Percentiles rank a stretch among this genome's conserved stretches.
These are phyloP conservation scores for Diplogelasinospora grovesii DNA, from an alignment of 495 filamentous ascomycete genomes.

Conservation along the genomic window DNA sequence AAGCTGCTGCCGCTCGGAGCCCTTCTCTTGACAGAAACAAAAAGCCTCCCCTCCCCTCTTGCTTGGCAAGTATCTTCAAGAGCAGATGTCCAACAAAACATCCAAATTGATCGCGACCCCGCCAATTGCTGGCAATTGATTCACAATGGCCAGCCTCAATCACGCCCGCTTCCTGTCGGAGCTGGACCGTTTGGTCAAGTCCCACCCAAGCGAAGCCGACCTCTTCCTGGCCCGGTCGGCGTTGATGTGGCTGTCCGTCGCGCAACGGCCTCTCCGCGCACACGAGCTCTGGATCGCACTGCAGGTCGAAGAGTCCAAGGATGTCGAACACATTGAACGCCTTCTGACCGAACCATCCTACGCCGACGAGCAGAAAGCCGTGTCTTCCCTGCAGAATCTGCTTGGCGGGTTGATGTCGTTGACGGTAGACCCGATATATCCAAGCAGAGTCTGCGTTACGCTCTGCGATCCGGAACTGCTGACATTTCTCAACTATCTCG, in stretches of 20 bases:
- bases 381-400: conserved; percentile 2
- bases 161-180: conserved; percentile 1
- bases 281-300: conserved; percentile 15
- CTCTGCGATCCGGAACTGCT: conserved; percentile 8
- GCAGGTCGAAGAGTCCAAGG: conserved; percentile 9
- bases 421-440: neutral
- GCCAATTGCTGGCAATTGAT: no score
- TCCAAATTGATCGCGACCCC: no score
- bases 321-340: conserved; percentile 10
- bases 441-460: neutral
- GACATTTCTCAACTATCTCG: conserved; percentile 1
- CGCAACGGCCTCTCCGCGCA: conserved; percentile 10
- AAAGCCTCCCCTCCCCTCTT: no score
- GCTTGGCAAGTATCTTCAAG: no score
- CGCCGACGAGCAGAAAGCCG: conserved; percentile 5
- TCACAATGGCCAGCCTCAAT: conserved; percentile 7
- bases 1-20: no score
- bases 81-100: no score
- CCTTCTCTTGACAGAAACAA: no score
- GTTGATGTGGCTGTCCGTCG: conserved; percentile 19
- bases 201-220: neutral
- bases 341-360: conserved; percentile 3
- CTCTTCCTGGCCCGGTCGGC: conserved; percentile 8
- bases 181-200: neutral
- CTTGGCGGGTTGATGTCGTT: conserved; percentile 6